Base-by-base conservation (phyloP, 2,329 filamentous ascomycete genomes). In the Blumeriella jaapii region DNA sequence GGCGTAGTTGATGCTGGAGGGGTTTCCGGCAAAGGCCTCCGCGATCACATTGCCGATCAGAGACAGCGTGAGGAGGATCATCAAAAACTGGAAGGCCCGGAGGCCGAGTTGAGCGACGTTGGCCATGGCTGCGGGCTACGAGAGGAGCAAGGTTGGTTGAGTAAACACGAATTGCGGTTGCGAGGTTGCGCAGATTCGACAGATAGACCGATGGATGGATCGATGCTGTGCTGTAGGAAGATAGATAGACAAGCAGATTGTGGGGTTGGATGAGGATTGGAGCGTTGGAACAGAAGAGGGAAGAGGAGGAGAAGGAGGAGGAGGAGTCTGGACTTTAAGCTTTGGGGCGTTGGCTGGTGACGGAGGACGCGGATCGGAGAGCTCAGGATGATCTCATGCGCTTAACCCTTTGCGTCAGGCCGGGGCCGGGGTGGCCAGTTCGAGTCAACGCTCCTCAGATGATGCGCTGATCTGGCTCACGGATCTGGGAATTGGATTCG, bases 1-100 rank as follows among this genome's bases (percentile, higher is more conserved):
- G 58, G 71, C 65, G 40, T 47, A 58, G 42, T 74, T 68, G 8
- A 65, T 57, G 0, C 71, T 69, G 29, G 80, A 78, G 0, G 64
- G 63, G 2, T 82, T 67, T 7, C 68, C 64, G 0, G 73, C 71
- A 29, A 81, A 71, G 0, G 74, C 75, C 43, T 79, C 70, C 0
- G 44, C 47, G 24, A 58, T 55, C 2, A 51, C 54, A 24, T 55
- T 53, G 11, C 53, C 53, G 17, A 58, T 39, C 19, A 58, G 36
- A 6, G 54, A 48, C 11, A 48, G 49, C 14, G 46, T 42, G 16
- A 58, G 43, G 4, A 56, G 35, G n/a, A 45, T 48, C 39, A 38
- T 52, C 29, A 58, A 3, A 34, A 58, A 49, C 16, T 53, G 46
- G 6, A 43, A 29, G 4, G 13, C 32, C 11, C 55, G 45, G n/a